Conservation (phyloP, 1,284 basidiomycete species). For the Heterobasidion parviporum region DNA sequence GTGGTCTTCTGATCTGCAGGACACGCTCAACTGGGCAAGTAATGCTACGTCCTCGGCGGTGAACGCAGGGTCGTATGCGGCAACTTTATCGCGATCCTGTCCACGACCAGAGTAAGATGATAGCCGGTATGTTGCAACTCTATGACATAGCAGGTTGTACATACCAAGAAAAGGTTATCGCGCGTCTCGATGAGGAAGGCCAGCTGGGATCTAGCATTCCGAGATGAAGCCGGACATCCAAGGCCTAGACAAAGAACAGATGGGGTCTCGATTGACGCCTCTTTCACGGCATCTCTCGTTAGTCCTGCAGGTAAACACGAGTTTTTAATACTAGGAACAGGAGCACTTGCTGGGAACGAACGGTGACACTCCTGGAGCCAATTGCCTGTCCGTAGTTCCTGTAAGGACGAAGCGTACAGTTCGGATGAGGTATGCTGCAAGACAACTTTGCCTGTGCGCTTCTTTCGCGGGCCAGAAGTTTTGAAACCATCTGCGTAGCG, state of each 20-base stretch:
- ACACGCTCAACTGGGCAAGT: conserved; percentile 40
- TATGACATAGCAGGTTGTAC: conserved; percentile 25
- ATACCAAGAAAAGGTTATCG: conserved; percentile 44
- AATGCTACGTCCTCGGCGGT: conserved; percentile 46
- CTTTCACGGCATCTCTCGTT: conserved; percentile 24
- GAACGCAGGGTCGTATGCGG: conserved; percentile 65
- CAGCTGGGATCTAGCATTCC: conserved; percentile 57
- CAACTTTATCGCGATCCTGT: conserved; percentile 40
- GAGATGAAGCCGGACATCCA: conserved; percentile 55
- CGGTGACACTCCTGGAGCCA: conserved; percentile 5
- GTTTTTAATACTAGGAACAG: neutral
- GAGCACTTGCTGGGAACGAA: neutral
- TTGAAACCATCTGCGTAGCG: neutral
- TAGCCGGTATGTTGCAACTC: neutral
- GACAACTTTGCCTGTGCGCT: neutral
- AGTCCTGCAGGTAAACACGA: conserved; percentile 20
- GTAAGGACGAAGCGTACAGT: neutral
- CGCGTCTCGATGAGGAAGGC: conserved; percentile 53
- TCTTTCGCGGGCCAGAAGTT: neutral
- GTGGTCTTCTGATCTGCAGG: conserved; percentile 40
- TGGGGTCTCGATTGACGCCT: conserved; percentile 13
- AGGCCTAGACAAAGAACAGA: conserved; percentile 57
- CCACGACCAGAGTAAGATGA: neutral
- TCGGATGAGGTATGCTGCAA: neutral
- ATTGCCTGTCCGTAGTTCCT: neutral